Percentiles rank a stretch among this genome's conserved stretches.
Conservation (phyloP, 169 alveolate species). For the Babesia ovis region DNA sequence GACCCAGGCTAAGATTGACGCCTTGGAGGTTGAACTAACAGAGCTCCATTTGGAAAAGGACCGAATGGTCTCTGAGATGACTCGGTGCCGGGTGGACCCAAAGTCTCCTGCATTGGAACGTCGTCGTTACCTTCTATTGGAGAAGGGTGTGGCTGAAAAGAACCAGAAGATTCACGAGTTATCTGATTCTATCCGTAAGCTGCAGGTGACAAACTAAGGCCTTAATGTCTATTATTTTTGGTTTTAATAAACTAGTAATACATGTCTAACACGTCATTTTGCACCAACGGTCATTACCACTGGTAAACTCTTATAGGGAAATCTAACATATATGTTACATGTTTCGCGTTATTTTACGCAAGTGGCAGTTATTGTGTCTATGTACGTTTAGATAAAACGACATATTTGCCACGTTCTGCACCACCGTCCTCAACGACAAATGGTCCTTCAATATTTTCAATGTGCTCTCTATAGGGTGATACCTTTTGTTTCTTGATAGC, state of each 20-base stretch:
- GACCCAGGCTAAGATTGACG: constrained; percentile 55
- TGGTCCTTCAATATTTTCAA: constrained; percentile 56
- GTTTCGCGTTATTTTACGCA: too few relatives aligned
- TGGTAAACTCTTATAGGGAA: too few relatives aligned
- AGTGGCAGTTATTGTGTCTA: background rate
- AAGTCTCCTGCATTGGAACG: constrained; percentile 55
- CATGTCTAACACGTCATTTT: too few relatives aligned
- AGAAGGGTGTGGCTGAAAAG: constrained; percentile 25
- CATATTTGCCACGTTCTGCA: constrained; percentile 25
- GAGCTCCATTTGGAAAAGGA: constrained; percentile 64
- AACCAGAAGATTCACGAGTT: constrained; percentile 36
- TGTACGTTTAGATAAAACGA: constrained; percentile 13
- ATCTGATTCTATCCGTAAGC: constrained; percentile 37
- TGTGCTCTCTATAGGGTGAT: constrained; percentile 45
- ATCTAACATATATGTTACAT: too few relatives aligned
- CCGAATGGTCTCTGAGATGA: constrained; percentile 63
- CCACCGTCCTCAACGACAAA: constrained; percentile 37
- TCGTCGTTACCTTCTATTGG: constrained; percentile 49
- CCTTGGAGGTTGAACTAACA: constrained; percentile 51
- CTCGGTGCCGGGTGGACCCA: constrained; percentile 60
- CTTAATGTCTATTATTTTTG: too few relatives aligned
- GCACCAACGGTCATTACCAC: too few relatives aligned
- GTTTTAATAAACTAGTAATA: too few relatives aligned
- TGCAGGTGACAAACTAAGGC: constrained; percentile 12
- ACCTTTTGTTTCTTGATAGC: background rate